Conservation (phyloP, 208 protist species). For the Leishmania guyanensis region DNA sequence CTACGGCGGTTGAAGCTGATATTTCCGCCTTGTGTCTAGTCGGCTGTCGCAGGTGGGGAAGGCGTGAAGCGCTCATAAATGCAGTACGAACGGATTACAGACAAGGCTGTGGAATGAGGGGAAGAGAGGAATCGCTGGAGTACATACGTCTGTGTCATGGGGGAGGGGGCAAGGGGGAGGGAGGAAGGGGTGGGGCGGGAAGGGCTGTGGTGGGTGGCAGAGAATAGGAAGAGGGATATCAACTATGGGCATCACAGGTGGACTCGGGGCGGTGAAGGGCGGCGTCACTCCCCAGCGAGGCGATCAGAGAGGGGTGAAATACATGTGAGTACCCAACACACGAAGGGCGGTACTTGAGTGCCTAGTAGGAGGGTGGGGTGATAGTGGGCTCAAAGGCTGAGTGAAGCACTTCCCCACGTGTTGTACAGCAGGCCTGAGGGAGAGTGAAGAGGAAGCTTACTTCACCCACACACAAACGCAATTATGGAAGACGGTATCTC, state of each 20-base stretch:
- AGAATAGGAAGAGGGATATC: not conserved
- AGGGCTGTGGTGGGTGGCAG: not conserved
- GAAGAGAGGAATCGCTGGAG: not conserved
- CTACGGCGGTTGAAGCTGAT: not conserved
- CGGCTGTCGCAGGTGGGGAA: constrained; percentile 6
- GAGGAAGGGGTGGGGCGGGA: not conserved
- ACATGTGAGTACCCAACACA: too few relatives aligned
- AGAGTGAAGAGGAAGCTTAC: not conserved
- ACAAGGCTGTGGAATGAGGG: not conserved
- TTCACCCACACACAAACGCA: not conserved
- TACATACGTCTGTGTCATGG: not conserved
- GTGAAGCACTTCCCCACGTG: not conserved
- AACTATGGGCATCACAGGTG: not conserved
- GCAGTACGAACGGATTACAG: not conserved
- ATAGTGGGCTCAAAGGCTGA: not conserved
- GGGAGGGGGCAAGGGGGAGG: too few relatives aligned
- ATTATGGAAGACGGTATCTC: not conserved
- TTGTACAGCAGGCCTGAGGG: not conserved
- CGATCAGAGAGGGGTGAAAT: not conserved
- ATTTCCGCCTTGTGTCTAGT: not conserved
- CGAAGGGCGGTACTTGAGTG: too few relatives aligned
- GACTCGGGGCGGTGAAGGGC: not conserved
- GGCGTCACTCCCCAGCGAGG: not conserved
- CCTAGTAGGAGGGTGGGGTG: not conserved
- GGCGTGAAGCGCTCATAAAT: not conserved